A percentile compares a stretch with the other conserved stretches of the same genome.
Conservation (phyloP, 768 basidiomycete species). For the Kwoniella newhampshirensis region DNA sequence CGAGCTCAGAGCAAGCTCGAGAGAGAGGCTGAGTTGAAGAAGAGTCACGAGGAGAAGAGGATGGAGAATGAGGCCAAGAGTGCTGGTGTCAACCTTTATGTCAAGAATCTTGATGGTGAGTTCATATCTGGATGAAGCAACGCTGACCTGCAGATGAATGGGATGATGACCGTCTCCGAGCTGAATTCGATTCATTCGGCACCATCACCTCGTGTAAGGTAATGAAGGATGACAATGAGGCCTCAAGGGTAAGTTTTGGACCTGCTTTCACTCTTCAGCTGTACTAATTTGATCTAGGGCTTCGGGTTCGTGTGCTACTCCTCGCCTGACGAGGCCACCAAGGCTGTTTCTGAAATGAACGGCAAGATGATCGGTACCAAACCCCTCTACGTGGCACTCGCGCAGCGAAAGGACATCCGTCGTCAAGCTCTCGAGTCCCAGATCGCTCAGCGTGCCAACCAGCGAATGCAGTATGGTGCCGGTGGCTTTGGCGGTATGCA, state of each 20-base stretch:
- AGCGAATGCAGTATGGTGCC: conserved; percentile 93
- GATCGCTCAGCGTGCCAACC: conserved; percentile 89
- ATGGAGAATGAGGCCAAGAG: conserved; percentile 98
- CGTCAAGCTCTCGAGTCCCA: conserved; percentile 98
- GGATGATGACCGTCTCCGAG: conserved; percentile 94
- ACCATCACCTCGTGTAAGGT: conserved; percentile 98
- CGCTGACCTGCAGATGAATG: conserved; percentile 61
- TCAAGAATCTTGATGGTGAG: conserved; percentile 96
- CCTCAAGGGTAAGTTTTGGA: conserved; percentile 61
- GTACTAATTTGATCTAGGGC: conserved; percentile 55
- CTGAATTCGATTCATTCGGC: conserved; percentile 95
- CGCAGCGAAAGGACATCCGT: conserved; percentile 96
- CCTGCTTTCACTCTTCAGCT: conserved; percentile 1
- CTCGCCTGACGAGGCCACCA: conserved; percentile 96
- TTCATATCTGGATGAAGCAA: neutral
- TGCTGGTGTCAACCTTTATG: conserved; percentile 97
- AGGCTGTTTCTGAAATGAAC: conserved; percentile 99
- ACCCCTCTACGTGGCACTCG: conserved; percentile 96
- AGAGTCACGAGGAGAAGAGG: conserved; percentile 87
- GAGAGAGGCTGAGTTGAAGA: conserved; percentile 93
- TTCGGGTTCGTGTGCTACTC: conserved; percentile 99
- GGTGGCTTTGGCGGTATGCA: conserved; percentile 63
- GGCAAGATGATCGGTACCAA: conserved; percentile 99
- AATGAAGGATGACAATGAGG: conserved; percentile 94
- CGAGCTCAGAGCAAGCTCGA: conserved; percentile 98